These are phyloP conservation scores for Chlamydomonas eustigma DNA, from an alignment of 139 green algal species.

Conservation along the genomic window DNA sequence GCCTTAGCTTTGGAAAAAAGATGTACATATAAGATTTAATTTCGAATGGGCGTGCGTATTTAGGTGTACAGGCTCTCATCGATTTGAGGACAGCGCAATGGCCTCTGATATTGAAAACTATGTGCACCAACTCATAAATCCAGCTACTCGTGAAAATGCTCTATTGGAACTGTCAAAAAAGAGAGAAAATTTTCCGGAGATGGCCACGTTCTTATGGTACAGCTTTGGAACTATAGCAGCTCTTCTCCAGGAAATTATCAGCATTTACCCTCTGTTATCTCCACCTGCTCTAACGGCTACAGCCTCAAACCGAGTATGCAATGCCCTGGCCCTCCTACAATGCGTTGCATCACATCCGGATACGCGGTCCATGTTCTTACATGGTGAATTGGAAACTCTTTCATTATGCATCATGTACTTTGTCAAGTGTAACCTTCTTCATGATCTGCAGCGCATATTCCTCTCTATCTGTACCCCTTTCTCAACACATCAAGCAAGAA, in stretches of 20 bases:
- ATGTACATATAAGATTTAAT: too few relatives aligned
- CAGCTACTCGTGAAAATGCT: slow-evolving; percentile 79
- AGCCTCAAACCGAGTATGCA: slow-evolving; percentile 96
- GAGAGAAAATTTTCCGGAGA: slow-evolving; percentile 91
- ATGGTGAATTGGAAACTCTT: slow-evolving; percentile 56
- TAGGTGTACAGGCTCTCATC: too few relatives aligned
- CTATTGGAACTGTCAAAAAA: slow-evolving; percentile 97
- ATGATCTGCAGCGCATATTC: slow-evolving; percentile 83
- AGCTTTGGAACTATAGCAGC: slow-evolving; percentile 92
- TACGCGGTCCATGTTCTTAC: slow-evolving; percentile 88
- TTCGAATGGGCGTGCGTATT: too few relatives aligned
- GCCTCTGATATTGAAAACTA: slow-evolving; percentile 40
- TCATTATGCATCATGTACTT: background rate
- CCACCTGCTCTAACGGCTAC: slow-evolving; percentile 90
- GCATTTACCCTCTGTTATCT: slow-evolving; percentile 93
- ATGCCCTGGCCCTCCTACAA: slow-evolving; percentile 94
- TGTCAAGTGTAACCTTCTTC: too few relatives aligned
- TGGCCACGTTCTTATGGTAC: slow-evolving; percentile 96
- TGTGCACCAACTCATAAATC: slow-evolving; percentile 57
- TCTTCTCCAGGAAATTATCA: slow-evolving; percentile 96
- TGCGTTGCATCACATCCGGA: slow-evolving; percentile 96
- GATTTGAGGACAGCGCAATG: too few relatives aligned
- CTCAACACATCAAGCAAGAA: slow-evolving; percentile 97
- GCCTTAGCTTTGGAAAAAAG: too few relatives aligned
- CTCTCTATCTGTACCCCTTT: slow-evolving; percentile 98